Base-by-base conservation (phyloP, 1,284 basidiomycete species). In the Thelephora terrestris region DNA sequence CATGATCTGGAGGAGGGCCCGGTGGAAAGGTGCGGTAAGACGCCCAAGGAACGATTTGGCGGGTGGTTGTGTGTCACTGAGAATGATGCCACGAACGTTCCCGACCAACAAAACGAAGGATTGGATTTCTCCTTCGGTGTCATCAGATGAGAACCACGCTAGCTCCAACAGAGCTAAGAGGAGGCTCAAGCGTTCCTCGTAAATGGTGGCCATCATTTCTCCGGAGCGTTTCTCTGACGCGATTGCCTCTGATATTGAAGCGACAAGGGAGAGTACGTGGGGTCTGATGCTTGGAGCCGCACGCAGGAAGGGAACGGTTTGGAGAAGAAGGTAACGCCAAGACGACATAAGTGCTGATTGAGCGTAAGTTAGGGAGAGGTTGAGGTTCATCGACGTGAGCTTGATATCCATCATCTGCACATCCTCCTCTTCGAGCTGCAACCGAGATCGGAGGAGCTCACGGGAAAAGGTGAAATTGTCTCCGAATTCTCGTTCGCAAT, bases 181-280 rank as follows among this genome's bases (percentile, higher is more conserved):
- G 5, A 95, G 70, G 5, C 76, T 76, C 7, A 96, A 67, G 29
- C 91, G 75, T 21, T 85, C 79, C 1, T 79, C 75, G 57, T 96
- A 91, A 24, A 93, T 81, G 1, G 78, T 78, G 0, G 84, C 75
- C 81, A 93, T 90, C 72, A 93, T 84, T 53, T 92, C 85, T 1
- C 91, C 92, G 5, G 71, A 74, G 20, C 89, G 75, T 42, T 69
- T 72, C 64, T 94, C 92, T 16, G 66, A 64, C 0, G 88, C 78
- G 23, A 93, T 76, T 43, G 75, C 74, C 27, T 71, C 73, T 4
- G 85, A 85, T 5, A 89, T 72, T 0, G 77, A 73, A 0, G 79
- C 73, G 0, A 79, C 80, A 18, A 85, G 71, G 1, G 72, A 64
- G 9, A 92, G 63, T 5, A 87, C 64, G 18, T 72, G 73, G 3